phyloP scores from a whole-genome alignment of 768 basidiomycete species.

The Pleurotus platypus region DNA sequence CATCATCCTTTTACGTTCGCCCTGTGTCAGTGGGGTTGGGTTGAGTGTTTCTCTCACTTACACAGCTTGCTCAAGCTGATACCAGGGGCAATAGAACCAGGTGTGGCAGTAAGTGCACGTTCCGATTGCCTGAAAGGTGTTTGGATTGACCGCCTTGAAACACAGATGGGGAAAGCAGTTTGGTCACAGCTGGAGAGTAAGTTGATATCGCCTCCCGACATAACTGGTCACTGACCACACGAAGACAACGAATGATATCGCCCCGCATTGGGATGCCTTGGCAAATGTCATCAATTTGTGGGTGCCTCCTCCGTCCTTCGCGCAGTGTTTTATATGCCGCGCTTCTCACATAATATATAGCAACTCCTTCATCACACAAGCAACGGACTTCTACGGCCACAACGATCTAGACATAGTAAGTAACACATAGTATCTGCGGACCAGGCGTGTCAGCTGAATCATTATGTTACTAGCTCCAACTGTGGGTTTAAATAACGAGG shows the following conservation, averaged over 20 bases:
- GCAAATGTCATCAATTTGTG: conserved; percentile 7
- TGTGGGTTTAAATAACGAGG: not conserved
- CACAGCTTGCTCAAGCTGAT: too few species aligned
- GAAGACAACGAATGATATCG: conserved; percentile 5
- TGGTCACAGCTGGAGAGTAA: conserved; percentile 66
- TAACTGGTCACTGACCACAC: not conserved
- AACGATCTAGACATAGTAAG: conserved; percentile 68
- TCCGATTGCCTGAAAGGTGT: not conserved
- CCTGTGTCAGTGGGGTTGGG: conserved; percentile 65
- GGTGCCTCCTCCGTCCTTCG: conserved; percentile 13
- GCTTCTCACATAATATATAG: conserved; percentile 24
- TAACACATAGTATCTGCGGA: not conserved
- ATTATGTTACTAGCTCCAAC: not conserved
- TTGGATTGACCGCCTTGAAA: too few species aligned
- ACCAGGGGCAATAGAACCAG: not conserved
- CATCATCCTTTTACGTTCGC: conserved; percentile 53
- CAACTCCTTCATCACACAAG: conserved; percentile 61
- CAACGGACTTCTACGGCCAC: conserved; percentile 64
- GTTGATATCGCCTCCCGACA: conserved; percentile 10
- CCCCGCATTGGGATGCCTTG: not conserved
- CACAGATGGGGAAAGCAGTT: conserved; percentile 48
- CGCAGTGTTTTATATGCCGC: not conserved
- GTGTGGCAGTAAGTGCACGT: not conserved
- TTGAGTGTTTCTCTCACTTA: conserved; percentile 21
- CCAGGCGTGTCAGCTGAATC: too few species aligned